Percentiles rank a stretch among this genome's conserved stretches.
These are phyloP conservation scores for Yueomyces sp. DNA, from an alignment of 805 yeast genomes.

Conservation along the genomic window DNA sequence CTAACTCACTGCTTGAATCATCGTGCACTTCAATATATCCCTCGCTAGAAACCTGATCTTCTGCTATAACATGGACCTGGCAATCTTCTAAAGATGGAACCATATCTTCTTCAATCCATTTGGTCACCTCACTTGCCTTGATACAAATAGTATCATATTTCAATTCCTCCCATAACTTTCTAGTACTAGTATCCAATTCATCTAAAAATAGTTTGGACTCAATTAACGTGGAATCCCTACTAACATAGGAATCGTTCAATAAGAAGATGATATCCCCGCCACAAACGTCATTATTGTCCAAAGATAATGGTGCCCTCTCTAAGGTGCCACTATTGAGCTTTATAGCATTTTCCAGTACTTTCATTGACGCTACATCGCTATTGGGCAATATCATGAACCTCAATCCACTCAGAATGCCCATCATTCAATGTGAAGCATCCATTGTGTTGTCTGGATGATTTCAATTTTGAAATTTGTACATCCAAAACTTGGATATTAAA, in stretches of 20 bases:
- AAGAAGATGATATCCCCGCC: conserved; percentile 6
- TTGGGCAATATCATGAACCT: conserved; percentile 13
- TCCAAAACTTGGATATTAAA: too few relatives aligned
- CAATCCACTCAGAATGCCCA: neutral
- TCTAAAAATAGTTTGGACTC: conserved; percentile 10
- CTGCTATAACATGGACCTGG: neutral
- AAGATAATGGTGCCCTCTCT: conserved; percentile 1
- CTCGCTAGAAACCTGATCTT: neutral
- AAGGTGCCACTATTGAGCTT: conserved; percentile 11
- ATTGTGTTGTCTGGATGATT: neutral
- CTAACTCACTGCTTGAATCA: neutral
- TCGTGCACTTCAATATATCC: neutral
- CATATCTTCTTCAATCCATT: conserved; percentile 8
- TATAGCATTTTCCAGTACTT: conserved; percentile 9
- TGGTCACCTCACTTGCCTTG: conserved; percentile 6
- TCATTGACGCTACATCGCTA: conserved; percentile 4
- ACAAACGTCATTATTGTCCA: neutral
- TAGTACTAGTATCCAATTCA: conserved; percentile 10
- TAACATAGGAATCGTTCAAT: conserved; percentile 16
- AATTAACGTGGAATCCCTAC: conserved; percentile 3
- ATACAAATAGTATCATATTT: conserved; percentile 5
- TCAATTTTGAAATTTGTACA: neutral
- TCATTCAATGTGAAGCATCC: neutral
- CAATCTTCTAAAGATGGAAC: conserved; percentile 1
- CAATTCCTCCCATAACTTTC: conserved; percentile 3